Evolutionary conservation across 148 eudicot genomes (phyloP), one percentile per base, ranked within the genome.

Genomic region (Cornus florida): DNA sequence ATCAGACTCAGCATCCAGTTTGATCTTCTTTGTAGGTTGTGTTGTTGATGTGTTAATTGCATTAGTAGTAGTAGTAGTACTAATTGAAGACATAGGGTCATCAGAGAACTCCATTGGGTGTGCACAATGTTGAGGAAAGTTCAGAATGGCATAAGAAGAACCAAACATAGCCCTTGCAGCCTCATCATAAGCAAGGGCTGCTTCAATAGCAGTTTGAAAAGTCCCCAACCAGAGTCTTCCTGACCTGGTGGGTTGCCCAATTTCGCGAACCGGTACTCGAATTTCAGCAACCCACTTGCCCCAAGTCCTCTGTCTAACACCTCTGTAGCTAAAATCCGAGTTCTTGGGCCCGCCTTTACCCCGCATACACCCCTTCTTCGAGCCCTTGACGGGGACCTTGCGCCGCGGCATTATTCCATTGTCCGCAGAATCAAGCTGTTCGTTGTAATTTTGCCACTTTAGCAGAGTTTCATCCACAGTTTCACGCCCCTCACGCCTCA

Each of bases 221-320:
- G 90, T 87, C 0, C 88, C 90, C 0, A 87, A 83, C 90, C 90
- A 87, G 41, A 87, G 76, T 77, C 88, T 73, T 24, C 4, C 12
- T 53, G 59, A 16, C 59, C 77, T 80, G 75, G 86, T 83, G 33
- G 33, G 8, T 14, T 53, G 59, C 14, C 17, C 35, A 28, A 3
- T 67, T 11, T 53, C 64, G 17, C 66, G 73, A 23, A 83, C 80
- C 60, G 90, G 90, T 13, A 85, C 88, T 11, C 90, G 88, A 72
- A 87, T 87, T 72, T 87, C 90, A 3, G 90, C 88, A 0, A 87
- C 90, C 90, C 90, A 87, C 81, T 87, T 87, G 5, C 90, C 90
- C 88, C 88, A 87, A 8, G 84, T 85, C 72, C 90, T 80, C 20
- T 87, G 90, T 56, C 90, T 67, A 0, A 87, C 90, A 0, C 90